Percentiles rank a stretch among this genome's conserved stretches.
These are phyloP conservation scores for Globisporangium paddicum DNA, from an alignment of 352 stramenopile species.

Conservation along the genomic window DNA sequence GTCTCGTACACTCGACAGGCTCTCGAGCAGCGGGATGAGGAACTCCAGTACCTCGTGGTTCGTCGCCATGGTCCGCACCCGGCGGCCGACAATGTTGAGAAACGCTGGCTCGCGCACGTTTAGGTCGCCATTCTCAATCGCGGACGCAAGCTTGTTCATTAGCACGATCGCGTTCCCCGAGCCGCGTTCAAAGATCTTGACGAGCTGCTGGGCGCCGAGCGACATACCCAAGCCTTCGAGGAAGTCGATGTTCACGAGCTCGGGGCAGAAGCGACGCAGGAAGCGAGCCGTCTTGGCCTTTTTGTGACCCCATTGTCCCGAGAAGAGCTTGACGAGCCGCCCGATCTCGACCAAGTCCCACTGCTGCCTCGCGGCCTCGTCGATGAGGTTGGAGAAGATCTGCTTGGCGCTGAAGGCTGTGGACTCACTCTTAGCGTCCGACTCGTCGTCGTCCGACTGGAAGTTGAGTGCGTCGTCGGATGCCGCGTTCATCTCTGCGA, in stretches of 20 bases:
- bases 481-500: conserved; percentile 2
- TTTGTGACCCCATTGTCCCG: conserved; percentile 46
- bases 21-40: conserved; percentile 65
- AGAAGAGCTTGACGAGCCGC: conserved; percentile 76
- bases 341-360: conserved; percentile 82
- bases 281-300: conserved; percentile 59
- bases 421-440: conserved; percentile 1
- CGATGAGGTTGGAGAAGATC: conserved; percentile 74
- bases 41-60: conserved; percentile 67
- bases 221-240: conserved; percentile 68
- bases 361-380: conserved; percentile 60
- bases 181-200: conserved; percentile 66
- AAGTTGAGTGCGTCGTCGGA: neutral
- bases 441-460: conserved; percentile 12
- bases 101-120: conserved; percentile 44
- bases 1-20: conserved; percentile 64
- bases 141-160: conserved; percentile 70
- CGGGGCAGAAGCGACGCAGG: conserved; percentile 50
- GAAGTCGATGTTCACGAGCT: conserved; percentile 85
- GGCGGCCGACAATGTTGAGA: conserved; percentile 22
- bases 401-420: conserved; percentile 18
- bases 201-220: conserved; percentile 44
- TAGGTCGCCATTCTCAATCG: conserved; percentile 67
- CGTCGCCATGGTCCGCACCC: conserved; percentile 26
- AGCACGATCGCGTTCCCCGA: conserved; percentile 53